phyloP scores from a whole-genome alignment of 345 rosid species.

The Salix arbutifolia region DNA sequence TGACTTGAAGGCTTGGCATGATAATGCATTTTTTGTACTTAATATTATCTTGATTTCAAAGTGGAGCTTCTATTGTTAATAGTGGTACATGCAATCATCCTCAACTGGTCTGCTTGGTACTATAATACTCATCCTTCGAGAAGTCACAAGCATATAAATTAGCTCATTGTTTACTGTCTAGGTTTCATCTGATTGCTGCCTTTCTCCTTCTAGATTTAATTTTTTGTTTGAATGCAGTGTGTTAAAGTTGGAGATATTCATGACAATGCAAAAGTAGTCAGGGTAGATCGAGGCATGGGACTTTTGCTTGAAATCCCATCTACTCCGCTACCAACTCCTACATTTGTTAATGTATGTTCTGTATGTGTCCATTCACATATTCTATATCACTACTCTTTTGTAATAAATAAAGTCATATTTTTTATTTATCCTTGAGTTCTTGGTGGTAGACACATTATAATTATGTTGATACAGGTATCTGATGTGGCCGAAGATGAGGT shows the following conservation, averaged over 20 bases:
- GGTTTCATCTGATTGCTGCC: neutral
- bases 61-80: neutral
- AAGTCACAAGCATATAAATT: neutral
- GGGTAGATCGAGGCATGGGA: slow-evolving; percentile 79
- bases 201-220: neutral
- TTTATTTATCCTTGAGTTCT: neutral
- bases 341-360: slow-evolving; percentile 75
- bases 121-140: neutral
- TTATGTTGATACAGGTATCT: slow-evolving; percentile 47
- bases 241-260: slow-evolving; percentile 67
- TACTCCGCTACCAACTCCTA: slow-evolving; percentile 52
- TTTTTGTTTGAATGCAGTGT: slow-evolving; percentile 49
- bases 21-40: neutral
- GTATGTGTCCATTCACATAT: slow-evolving; percentile 4
- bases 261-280: slow-evolving; percentile 73
- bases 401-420: no score
- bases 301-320: slow-evolving; percentile 88
- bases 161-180: neutral
- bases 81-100: neutral
- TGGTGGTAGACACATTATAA: neutral
- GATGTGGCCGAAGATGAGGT: slow-evolving; percentile 84
- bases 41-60: neutral
- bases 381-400: neutral
- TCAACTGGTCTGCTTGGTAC: neutral
- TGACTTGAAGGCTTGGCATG: neutral